Evolutionary conservation across 2,329 filamentous ascomycete genomes (phyloP).

Genomic region (Botryotinia globosa): DNA sequence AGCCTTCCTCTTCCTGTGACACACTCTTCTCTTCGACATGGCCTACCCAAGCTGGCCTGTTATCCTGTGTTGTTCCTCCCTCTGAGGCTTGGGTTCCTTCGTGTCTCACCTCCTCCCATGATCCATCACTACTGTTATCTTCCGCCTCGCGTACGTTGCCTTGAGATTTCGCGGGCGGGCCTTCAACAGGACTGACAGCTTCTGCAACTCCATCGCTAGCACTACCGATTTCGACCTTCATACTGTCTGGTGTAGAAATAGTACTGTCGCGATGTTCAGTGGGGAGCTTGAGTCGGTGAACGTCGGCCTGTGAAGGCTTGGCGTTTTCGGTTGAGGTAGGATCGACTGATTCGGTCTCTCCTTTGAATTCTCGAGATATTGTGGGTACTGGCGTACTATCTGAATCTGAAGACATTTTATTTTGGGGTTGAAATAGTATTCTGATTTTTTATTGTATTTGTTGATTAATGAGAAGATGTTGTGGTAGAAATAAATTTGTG

Average conservation of each 20-base stretch:
- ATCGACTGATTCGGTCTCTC: neutral
- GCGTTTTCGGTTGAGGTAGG: neutral
- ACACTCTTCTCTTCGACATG: neutral
- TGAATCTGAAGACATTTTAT: slow-evolving; percentile 4
- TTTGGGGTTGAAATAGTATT: neutral
- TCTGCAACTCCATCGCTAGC: neutral
- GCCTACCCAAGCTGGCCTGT: neutral
- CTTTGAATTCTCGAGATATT: neutral
- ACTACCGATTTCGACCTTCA: slow-evolving; percentile 7
- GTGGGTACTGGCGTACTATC: slow-evolving; percentile 1
- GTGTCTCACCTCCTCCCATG: slow-evolving; percentile 5
- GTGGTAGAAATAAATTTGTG: neutral
- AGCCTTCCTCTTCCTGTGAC: neutral
- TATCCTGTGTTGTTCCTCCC: neutral
- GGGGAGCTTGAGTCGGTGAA: neutral
- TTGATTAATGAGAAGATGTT: neutral
- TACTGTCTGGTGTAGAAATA: slow-evolving; percentile 1
- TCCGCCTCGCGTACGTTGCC: neutral
- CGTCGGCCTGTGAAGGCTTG: neutral
- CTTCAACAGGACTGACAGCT: neutral
- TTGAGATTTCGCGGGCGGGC: neutral
- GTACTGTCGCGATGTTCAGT: neutral
- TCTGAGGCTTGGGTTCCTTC: neutral
- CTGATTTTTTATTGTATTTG: neutral
- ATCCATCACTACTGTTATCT: slow-evolving; percentile 4